Base-by-base conservation (phyloP, 2,329 filamentous ascomycete species). In the Monosporascus sp. region DNA sequence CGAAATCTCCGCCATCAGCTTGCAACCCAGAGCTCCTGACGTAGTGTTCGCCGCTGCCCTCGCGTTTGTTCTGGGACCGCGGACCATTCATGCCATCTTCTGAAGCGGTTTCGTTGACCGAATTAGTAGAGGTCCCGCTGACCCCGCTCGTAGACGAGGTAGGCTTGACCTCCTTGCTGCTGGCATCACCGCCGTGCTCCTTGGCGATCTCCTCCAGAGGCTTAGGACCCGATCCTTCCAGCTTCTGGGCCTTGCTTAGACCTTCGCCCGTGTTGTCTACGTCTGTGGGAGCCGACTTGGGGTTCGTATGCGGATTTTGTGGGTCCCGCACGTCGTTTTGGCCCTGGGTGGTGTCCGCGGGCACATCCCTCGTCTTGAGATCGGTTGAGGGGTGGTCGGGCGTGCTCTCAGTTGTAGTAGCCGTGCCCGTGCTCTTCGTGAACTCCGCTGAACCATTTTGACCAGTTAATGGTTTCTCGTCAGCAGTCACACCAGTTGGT, bases 1-100 rank as follows among this genome's bases (percentile, higher is more conserved):
- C 86, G 63, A 88, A 87, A 60, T 88, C 76, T 6, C 86, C 85
- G 1, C 86, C 85, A 40, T 89, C 85, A 17, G 84, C 82, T 37
- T 74, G 70, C 28, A 87, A 66, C 0, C 85, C 86, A 1, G 75
- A 77, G 22, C 76, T 78, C 68, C 78, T 81, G 57, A 86, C 75
- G 54, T 79, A 80, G 61, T 80, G 63, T 65, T 83, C 78, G 7
- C 82, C 82, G 0, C 78, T 82, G 1, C 77, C 78, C 56, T 76
- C 70, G 15, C 69, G 67, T 11, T 66, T 62, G 55, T 69, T 72
- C 60, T 71, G 60, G 2, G 64, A 56, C n/a, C 55, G 59, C 24
- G 65, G 58, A 26, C 59, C 56, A n/a, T 64, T 51, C 40, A 58
- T 55, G 14, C 59, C 51, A 26, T 63, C 60, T 1, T 58, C 59